Conservation (phyloP, 2,329 filamentous ascomycete genomes). For the Arthrobotrys musiformis region DNA sequence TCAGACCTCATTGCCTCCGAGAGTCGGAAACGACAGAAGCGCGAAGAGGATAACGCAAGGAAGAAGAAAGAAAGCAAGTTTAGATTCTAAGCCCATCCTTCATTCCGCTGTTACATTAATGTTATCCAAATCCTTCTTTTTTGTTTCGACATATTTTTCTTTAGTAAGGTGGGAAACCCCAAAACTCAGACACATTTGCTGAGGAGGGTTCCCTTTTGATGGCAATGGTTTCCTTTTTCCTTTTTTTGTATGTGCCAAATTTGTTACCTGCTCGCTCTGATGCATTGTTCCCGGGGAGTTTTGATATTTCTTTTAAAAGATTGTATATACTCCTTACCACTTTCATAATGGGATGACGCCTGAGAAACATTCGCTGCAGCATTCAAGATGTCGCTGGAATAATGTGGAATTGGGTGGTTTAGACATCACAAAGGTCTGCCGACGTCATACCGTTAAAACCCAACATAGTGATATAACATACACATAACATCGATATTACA, state of each 20-base stretch:
- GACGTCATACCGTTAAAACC: not conserved
- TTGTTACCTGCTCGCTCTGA: not conserved
- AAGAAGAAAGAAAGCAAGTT: slow-evolving; percentile 72
- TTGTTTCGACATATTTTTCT: not conserved
- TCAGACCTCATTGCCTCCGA: slow-evolving; percentile 97
- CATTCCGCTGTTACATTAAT: not conserved
- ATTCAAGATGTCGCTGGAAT: not conserved
- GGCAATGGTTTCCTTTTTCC: not conserved
- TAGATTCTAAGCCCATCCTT: slow-evolving; percentile 57
- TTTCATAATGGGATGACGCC: slow-evolving; percentile 1
- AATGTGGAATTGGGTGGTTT: not conserved
- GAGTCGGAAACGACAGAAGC: slow-evolving; percentile 87
- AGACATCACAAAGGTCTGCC: no score
- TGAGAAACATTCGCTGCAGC: not conserved
- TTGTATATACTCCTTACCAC: slow-evolving; percentile 58
- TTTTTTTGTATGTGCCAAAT: slow-evolving; percentile 3
- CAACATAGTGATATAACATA: not conserved
- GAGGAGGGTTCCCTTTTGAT: slow-evolving; percentile 8
- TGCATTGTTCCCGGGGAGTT: slow-evolving; percentile 42
- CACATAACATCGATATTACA: no score
- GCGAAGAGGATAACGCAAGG: slow-evolving; percentile 80
- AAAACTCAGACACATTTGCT: slow-evolving; percentile 43
- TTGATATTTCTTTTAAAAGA: slow-evolving; percentile 21
- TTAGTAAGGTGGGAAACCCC: not conserved
- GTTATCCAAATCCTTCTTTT: not conserved